phyloP scores from a whole-genome alignment of 306 rosid genomes.

The cucumber (Cucumis sativus) region DNA sequence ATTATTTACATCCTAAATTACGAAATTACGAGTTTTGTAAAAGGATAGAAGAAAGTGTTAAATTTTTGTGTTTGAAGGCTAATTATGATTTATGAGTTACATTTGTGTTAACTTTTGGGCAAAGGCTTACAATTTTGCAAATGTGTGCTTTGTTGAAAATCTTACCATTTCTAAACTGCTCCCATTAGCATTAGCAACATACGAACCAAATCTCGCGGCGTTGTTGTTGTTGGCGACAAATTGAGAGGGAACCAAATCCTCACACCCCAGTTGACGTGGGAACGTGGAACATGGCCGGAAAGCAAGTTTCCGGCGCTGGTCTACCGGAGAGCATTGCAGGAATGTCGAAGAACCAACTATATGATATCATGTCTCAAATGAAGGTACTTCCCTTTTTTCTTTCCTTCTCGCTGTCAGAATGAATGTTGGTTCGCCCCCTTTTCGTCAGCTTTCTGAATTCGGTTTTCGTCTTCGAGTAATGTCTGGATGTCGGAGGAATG shows the following conservation, averaged over 20 bases:
- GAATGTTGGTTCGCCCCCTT: not conserved
- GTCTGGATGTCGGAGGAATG: not conserved
- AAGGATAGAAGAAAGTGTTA: no score
- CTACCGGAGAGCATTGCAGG: slow-evolving; percentile 68
- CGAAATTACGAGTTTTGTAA: no score
- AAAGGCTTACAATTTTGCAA: not conserved
- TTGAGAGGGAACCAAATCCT: not conserved
- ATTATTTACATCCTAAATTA: no score
- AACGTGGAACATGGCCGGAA: slow-evolving; percentile 57
- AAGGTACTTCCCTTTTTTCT: slow-evolving; percentile 25
- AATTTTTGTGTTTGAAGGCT: no score
- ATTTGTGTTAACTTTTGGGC: not conserved
- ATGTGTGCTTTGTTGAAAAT: not conserved
- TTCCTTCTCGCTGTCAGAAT: not conserved
- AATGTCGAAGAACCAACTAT: slow-evolving; percentile 86
- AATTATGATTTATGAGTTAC: no score
- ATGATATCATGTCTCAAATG: slow-evolving; percentile 96
- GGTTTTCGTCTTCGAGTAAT: not conserved
- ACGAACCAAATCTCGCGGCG: not conserved
- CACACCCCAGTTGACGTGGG: not conserved
- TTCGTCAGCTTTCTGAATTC: not conserved
- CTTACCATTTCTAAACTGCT: not conserved
- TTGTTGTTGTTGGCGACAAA: not conserved
- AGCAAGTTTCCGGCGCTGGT: slow-evolving; percentile 53
- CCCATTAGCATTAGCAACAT: not conserved